Evolutionary conservation across 1,284 basidiomycete genomes (phyloP).

Genomic region (Cutaneotrichosporon sp.): DNA sequence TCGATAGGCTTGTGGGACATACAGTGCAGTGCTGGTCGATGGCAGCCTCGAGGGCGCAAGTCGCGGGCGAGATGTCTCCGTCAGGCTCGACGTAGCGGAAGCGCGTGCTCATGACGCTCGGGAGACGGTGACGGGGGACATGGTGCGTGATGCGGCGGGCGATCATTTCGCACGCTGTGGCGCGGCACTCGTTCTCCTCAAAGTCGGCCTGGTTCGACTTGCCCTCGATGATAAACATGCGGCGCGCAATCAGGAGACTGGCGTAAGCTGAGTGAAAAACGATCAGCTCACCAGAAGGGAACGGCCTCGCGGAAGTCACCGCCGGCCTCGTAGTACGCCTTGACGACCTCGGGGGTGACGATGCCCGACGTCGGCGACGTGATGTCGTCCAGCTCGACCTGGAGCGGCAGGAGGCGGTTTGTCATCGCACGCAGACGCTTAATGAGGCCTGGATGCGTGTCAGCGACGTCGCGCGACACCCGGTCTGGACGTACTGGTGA

Average conservation of each 20-base stretch:
- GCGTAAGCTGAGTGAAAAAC: conserved; percentile 50
- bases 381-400: conserved; percentile 49
- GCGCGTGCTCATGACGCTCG: conserved; percentile 64
- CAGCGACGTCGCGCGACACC: neutral
- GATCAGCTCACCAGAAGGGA: conserved; percentile 35
- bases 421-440: conserved; percentile 73
- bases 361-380: conserved; percentile 45
- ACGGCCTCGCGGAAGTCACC: conserved; percentile 70
- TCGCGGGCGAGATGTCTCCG: conserved; percentile 67
- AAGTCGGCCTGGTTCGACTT: conserved; percentile 59
- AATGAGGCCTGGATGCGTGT: conserved; percentile 53
- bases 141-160: conserved; percentile 74
- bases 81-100: conserved; percentile 68
- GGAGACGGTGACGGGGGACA: conserved; percentile 59
- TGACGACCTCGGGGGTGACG: conserved; percentile 49
- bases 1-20: conserved; percentile 12
- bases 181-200: conserved; percentile 77
- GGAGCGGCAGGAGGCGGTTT: conserved; percentile 69
- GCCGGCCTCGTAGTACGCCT: conserved; percentile 48
- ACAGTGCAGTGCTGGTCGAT: conserved; percentile 63
- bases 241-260: conserved; percentile 71
- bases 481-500: conserved; percentile 8
- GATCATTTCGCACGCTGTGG: conserved; percentile 78
- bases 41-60: conserved; percentile 72
- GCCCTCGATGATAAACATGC: conserved; percentile 61